A percentile compares a stretch with the other conserved stretches of the same genome.
Evolutionary conservation across 345 rosid genomes (phyloP).

Genomic region (Populus nigra): DNA sequence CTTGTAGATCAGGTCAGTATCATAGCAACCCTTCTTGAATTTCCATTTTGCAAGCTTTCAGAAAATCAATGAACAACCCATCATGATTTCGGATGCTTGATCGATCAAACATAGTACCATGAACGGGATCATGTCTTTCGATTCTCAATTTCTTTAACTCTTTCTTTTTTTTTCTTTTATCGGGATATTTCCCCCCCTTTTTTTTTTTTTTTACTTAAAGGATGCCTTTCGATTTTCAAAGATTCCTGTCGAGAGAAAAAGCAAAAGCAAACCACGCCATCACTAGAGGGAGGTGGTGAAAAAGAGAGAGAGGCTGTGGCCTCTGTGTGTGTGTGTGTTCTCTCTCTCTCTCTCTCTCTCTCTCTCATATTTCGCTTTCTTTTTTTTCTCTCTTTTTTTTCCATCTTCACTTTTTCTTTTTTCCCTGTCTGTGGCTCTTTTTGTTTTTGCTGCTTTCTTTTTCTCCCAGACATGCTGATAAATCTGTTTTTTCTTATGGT

Average conservation of each 20-base stretch:
- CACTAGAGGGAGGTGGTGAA: conserved; percentile 12
- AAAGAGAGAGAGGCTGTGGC: neutral
- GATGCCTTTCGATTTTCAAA: conserved; percentile 48
- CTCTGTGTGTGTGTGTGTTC: neutral
- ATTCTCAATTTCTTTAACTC: neutral
- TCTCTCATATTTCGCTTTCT: conserved; percentile 55
- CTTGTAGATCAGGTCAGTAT: too few species aligned
- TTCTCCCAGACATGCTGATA: conserved; percentile 1
- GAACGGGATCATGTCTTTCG: too few species aligned
- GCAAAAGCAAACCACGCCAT: conserved; percentile 48
- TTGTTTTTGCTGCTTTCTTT: conserved; percentile 35
- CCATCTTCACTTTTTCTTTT: conserved; percentile 21
- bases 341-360: conserved; percentile 23
- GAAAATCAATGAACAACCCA: too few species aligned
- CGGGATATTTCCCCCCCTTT: neutral
- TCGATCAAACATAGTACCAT: too few species aligned
- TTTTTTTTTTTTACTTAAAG: conserved; percentile 2
- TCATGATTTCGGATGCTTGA: too few species aligned
- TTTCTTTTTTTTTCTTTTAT: neutral
- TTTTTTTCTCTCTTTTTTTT: conserved; percentile 8
- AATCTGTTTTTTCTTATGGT: neutral
- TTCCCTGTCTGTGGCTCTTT: conserved; percentile 42
- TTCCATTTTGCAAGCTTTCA: too few species aligned
- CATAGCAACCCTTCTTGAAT: too few species aligned
- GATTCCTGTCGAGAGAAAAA: conserved; percentile 54